These are phyloP conservation scores for Ormosia semicastrata DNA, from an alignment of 306 rosid genomes.

Conservation along the genomic window DNA sequence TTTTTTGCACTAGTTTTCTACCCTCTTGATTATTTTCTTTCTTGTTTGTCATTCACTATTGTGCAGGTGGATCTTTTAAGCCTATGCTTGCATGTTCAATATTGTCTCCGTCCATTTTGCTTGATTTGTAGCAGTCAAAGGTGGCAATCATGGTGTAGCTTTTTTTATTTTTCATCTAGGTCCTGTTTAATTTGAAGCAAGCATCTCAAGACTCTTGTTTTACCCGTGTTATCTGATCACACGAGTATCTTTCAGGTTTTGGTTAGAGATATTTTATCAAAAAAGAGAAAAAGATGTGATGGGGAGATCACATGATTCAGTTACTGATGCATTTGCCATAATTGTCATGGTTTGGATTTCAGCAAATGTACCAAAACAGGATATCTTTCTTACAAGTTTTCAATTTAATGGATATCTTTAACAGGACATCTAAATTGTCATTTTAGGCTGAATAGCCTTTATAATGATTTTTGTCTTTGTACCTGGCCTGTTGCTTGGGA, in stretches of 20 bases:
- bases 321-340: neutral
- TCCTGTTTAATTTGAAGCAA: slow-evolving; percentile 13
- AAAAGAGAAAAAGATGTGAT: neutral
- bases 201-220: neutral
- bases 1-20: slow-evolving; percentile 7
- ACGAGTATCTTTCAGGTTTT: neutral
- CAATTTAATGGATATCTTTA: neutral
- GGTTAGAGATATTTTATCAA: neutral
- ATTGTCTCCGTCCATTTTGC: slow-evolving; percentile 34
- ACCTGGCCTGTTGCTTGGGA: neutral
- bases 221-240: neutral
- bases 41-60: slow-evolving; percentile 31
- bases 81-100: slow-evolving; percentile 46
- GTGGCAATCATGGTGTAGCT: slow-evolving; percentile 1
- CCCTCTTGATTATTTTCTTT: slow-evolving; percentile 41
- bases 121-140: neutral
- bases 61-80: slow-evolving; percentile 42
- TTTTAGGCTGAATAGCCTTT: neutral
- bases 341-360: neutral
- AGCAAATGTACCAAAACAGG: neutral
- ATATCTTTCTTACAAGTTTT: neutral
- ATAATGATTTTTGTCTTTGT: neutral
- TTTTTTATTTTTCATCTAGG: neutral
- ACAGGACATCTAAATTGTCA: neutral
- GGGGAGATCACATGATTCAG: neutral